Evolutionary conservation across 2,329 filamentous ascomycete species (phyloP).

Genomic region (Monosporascus sp.): DNA sequence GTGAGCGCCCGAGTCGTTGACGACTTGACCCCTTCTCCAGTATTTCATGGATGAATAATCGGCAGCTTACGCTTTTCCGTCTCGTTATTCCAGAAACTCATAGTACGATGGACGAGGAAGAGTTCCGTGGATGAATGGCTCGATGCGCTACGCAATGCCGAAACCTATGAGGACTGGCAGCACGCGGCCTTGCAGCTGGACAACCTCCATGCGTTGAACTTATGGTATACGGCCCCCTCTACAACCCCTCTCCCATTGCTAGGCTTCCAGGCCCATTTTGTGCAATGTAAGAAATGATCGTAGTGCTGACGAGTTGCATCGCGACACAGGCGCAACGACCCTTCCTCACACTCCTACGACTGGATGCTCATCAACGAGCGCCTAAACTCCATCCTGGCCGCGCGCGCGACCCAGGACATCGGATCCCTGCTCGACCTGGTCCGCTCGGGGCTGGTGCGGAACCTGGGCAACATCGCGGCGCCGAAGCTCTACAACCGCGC

Average conservation of each 20-base stretch:
- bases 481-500: constrained; percentile 78
- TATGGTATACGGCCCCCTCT: constrained; percentile 54
- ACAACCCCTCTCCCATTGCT: background rate
- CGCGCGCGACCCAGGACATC: constrained; percentile 67
- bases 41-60: no score
- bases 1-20: no score
- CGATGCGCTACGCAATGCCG: constrained; percentile 59
- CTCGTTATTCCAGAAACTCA: constrained; percentile 51
- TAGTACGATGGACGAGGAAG: constrained; percentile 62
- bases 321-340: constrained; percentile 67
- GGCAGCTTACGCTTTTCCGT: constrained; percentile 8
- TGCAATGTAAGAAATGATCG: background rate
- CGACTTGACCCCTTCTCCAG: no score
- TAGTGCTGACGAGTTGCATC: constrained; percentile 6
- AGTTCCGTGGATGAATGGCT: constrained; percentile 62
- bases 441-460: constrained; percentile 73
- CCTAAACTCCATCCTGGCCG: constrained; percentile 63
- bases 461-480: constrained; percentile 85
- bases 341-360: constrained; percentile 78
- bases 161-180: constrained; percentile 80
- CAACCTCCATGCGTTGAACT: constrained; percentile 70
- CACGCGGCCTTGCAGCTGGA: constrained; percentile 80
- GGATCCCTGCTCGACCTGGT: constrained; percentile 73
- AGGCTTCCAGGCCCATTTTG: background rate
- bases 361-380: constrained; percentile 78